Percentiles rank a stretch among this genome's conserved stretches.
Evolutionary conservation across 768 basidiomycete genomes (phyloP).

Genomic region (Termitomyces sp.): DNA sequence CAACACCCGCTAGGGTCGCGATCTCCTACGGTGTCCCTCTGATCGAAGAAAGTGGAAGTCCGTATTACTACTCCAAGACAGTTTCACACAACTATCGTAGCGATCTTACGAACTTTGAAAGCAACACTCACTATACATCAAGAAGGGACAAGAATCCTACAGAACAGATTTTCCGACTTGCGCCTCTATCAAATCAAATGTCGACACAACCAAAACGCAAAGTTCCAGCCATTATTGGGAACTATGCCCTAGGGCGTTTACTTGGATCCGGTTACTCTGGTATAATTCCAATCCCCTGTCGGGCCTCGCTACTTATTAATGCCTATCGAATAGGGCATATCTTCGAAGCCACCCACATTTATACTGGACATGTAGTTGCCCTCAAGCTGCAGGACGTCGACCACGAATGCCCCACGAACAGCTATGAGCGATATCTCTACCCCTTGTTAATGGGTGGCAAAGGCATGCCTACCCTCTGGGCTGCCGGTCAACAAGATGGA

Average conservation of each 20-base stretch:
- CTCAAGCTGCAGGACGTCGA: slow-evolving; percentile 70
- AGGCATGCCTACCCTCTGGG: slow-evolving; percentile 75
- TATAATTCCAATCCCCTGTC: slow-evolving; percentile 21
- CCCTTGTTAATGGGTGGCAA: slow-evolving; percentile 66
- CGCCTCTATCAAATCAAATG: neutral
- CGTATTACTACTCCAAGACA: neutral
- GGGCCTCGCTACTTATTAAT: neutral
- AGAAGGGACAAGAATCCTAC: neutral
- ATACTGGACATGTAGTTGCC: slow-evolving; percentile 59
- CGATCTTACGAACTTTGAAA: neutral
- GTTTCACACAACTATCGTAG: neutral
- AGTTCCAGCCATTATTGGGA: slow-evolving; percentile 46
- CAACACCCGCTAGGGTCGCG: neutral
- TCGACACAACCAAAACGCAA: slow-evolving; percentile 2
- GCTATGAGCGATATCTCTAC: slow-evolving; percentile 66
- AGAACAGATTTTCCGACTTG: neutral
- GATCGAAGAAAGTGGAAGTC: neutral
- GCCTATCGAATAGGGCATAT: slow-evolving; percentile 53
- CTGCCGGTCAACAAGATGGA: slow-evolving; percentile 48
- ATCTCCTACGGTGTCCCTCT: neutral
- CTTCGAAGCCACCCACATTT: slow-evolving; percentile 56
- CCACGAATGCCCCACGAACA: slow-evolving; percentile 75
- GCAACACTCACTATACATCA: neutral
- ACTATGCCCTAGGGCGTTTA: slow-evolving; percentile 55
- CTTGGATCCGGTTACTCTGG: slow-evolving; percentile 77